Evolutionary conservation across 192 early-diverging fungal species (phyloP).

Genomic region (Bifiguratus adelaidae): DNA sequence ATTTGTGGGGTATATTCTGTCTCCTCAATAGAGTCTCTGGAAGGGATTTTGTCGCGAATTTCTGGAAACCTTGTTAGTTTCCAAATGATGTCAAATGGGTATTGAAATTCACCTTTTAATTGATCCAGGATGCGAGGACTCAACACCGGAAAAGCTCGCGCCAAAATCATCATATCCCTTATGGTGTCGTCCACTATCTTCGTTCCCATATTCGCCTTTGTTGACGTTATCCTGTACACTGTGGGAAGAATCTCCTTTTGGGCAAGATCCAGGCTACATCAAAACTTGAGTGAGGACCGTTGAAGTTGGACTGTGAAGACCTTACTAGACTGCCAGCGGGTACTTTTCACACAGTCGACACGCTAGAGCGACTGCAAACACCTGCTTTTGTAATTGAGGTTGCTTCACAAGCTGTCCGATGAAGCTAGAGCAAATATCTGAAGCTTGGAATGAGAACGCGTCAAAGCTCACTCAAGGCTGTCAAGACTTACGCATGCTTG

Average conservation of each 20-base stretch:
- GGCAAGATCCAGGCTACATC: constrained; percentile 5
- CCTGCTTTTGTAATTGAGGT: constrained; percentile 25
- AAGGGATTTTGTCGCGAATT: constrained; percentile 7
- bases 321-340: constrained; percentile 39
- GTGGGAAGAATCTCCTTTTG: constrained; percentile 14
- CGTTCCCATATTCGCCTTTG: background rate
- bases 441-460: background rate
- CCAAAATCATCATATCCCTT: constrained; percentile 9
- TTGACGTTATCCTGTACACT: constrained; percentile 13
- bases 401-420: constrained; percentile 42
- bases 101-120: constrained; percentile 5
- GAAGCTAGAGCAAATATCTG: constrained; percentile 42
- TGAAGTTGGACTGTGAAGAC: background rate
- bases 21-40: constrained; percentile 12
- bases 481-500: constrained; percentile 39
- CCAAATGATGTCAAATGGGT: background rate
- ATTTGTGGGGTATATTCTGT: constrained; percentile 6
- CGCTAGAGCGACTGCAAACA: constrained; percentile 37
- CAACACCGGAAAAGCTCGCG: constrained; percentile 18
- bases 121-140: constrained; percentile 6
- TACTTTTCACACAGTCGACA: constrained; percentile 32
- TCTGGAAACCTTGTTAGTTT: constrained; percentile 10
- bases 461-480: background rate
- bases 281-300: background rate
- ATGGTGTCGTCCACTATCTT: constrained; percentile 5